Evolutionary conservation across 257 asterid species (phyloP).

Genomic region (Jasminum sambac): DNA sequence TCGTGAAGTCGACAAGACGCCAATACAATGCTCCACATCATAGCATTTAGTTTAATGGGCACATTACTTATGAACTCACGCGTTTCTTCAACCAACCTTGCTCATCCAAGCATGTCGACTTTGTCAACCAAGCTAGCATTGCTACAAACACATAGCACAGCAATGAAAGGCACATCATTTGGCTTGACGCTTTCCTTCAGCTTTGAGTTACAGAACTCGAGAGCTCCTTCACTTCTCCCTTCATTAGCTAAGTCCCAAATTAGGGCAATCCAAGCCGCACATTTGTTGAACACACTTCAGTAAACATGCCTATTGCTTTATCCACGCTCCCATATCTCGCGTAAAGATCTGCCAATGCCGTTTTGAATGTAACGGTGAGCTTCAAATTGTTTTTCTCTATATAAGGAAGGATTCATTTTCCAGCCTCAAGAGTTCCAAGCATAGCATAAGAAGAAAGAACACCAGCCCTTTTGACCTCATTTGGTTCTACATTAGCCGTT

Average conservation of each 20-base stretch:
- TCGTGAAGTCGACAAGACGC: conserved; percentile 45
- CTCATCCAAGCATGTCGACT: conserved; percentile 50
- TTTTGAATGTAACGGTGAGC: conserved; percentile 35
- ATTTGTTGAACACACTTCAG: conserved; percentile 31
- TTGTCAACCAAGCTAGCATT: conserved; percentile 43
- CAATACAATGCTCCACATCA: conserved; percentile 49
- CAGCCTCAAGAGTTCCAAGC: conserved; percentile 45
- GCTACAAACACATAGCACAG: conserved; percentile 47
- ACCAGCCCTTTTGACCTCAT: conserved; percentile 46
- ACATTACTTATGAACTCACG: conserved; percentile 37
- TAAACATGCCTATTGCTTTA: conserved; percentile 31
- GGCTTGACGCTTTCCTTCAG: conserved; percentile 33
- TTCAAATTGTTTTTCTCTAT: conserved; percentile 35
- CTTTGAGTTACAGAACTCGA: conserved; percentile 37
- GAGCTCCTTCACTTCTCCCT: conserved; percentile 35
- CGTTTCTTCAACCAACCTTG: conserved; percentile 41
- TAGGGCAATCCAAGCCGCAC: conserved; percentile 46
- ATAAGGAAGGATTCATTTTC: conserved; percentile 40
- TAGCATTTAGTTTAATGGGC: conserved; percentile 45
- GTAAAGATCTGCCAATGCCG: conserved; percentile 40
- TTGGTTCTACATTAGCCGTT: conserved; percentile 38
- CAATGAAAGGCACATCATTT: conserved; percentile 42
- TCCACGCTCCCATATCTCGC: conserved; percentile 43
- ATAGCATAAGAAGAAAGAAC: conserved; percentile 44
- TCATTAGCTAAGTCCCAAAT: conserved; percentile 50